Evolutionary conservation across 768 basidiomycete genomes (phyloP).

Genomic region (Suillus plorans): DNA sequence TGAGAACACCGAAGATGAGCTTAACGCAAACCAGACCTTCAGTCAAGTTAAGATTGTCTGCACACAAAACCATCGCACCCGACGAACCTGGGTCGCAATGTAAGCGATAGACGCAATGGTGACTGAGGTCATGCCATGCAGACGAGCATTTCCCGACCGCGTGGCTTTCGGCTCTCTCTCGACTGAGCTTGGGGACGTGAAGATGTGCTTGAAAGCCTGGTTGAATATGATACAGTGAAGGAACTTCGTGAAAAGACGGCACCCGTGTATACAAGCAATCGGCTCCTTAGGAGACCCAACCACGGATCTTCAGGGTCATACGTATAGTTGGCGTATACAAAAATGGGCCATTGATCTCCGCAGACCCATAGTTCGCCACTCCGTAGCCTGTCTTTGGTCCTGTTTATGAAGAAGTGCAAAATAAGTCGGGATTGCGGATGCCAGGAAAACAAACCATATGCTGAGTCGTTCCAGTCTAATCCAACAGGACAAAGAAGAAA

Average conservation of each 20-base stretch:
- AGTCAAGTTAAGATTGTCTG: too few species aligned
- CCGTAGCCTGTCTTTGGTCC: slow-evolving; percentile 7
- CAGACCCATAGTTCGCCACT: slow-evolving; percentile 13
- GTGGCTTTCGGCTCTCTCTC: slow-evolving; percentile 24
- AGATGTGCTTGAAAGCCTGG: slow-evolving; percentile 27
- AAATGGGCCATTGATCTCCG: slow-evolving; percentile 22
- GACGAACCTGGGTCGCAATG: slow-evolving; percentile 17
- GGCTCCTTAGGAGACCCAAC: slow-evolving; percentile 20
- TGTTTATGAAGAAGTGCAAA: neutral
- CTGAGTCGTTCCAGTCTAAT: slow-evolving; percentile 17
- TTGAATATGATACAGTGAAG: slow-evolving; percentile 7
- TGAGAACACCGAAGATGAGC: too few species aligned
- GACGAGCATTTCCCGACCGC: neutral
- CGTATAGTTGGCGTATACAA: slow-evolving; percentile 17
- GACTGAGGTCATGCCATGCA: slow-evolving; percentile 16
- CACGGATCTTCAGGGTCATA: slow-evolving; percentile 10
- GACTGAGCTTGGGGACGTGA: slow-evolving; percentile 29
- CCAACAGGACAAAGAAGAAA: slow-evolving; percentile 19
- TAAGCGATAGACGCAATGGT: slow-evolving; percentile 18
- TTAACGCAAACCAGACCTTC: neutral
- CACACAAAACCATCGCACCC: too few species aligned
- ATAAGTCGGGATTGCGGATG: too few species aligned
- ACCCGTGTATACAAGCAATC: slow-evolving; percentile 21
- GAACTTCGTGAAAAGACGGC: neutral
- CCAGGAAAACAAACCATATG: slow-evolving; percentile 8